phyloP scores from a whole-genome alignment of 1,284 basidiomycete genomes.

The Chalciporus piperatoides region DNA sequence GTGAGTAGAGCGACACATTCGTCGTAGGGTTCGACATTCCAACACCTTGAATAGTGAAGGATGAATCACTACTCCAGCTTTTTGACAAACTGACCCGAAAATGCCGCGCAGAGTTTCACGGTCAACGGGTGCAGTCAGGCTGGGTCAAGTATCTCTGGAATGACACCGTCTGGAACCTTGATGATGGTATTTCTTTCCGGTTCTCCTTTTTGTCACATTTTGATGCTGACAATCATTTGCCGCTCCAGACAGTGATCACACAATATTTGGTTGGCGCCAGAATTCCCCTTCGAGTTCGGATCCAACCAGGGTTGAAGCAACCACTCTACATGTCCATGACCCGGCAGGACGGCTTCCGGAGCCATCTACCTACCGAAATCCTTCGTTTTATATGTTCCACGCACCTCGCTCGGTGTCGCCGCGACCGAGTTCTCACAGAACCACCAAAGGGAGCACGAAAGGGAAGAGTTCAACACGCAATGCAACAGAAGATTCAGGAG shows the following conservation, averaged over 20 bases:
- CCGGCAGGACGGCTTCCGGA: conserved; percentile 57
- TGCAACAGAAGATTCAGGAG: conserved; percentile 32
- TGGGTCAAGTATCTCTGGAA: conserved; percentile 82
- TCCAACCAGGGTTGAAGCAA: conserved; percentile 19
- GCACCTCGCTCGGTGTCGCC: conserved; percentile 8
- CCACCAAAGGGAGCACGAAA: conserved; percentile 40
- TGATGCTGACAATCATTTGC: not conserved
- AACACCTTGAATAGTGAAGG: conserved; percentile 45
- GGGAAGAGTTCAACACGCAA: conserved; percentile 26
- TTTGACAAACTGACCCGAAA: conserved; percentile 70
- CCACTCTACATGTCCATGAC: conserved; percentile 64
- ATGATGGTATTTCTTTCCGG: conserved; percentile 55
- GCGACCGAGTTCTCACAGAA: conserved; percentile 22
- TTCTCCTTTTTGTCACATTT: not conserved
- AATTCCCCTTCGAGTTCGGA: conserved; percentile 34
- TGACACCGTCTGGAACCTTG: conserved; percentile 71
- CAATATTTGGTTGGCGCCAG: conserved; percentile 71
- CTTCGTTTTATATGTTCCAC: conserved; percentile 64
- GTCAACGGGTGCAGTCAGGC: conserved; percentile 59
- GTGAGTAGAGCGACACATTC: conserved; percentile 40
- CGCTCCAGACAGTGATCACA: conserved; percentile 67
- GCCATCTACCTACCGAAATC: conserved; percentile 61
- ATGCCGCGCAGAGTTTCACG: conserved; percentile 49
- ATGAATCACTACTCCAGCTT: conserved; percentile 59
- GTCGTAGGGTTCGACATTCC: conserved; percentile 2